These are phyloP conservation scores for Acanthamoeba triangularis DNA, from an alignment of 208 protist species.

Conservation along the genomic window DNA sequence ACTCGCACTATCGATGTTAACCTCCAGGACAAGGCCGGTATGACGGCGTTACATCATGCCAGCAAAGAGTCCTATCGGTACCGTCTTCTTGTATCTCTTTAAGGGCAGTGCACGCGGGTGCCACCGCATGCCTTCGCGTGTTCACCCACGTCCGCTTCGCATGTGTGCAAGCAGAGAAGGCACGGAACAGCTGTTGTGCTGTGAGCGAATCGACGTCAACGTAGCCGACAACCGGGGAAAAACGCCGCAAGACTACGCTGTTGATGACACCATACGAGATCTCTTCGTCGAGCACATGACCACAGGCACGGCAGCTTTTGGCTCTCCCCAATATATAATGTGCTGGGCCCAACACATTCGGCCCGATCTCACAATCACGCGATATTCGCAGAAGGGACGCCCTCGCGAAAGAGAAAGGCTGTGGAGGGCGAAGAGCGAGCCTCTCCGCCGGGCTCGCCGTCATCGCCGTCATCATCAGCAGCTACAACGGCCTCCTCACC, in stretches of 20 bases:
- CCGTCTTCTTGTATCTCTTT: not conserved
- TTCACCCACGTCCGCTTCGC: not conserved
- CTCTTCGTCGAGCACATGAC: constrained; percentile 10
- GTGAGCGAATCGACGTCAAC: not conserved
- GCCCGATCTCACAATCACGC: not conserved
- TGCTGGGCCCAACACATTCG: not conserved
- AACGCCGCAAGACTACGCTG: not conserved
- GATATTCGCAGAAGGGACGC: not conserved
- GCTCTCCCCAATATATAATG: not conserved
- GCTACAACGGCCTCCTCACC: not conserved
- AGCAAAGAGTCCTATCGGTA: not conserved
- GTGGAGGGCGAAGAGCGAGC: not conserved
- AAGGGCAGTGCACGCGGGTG: too few relatives aligned
- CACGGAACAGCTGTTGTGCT: not conserved
- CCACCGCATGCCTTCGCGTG: not conserved
- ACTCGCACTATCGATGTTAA: not conserved
- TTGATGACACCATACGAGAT: not conserved
- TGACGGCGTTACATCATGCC: not conserved
- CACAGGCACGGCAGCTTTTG: not conserved
- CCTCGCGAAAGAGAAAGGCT: not conserved
- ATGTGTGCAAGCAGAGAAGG: not conserved
- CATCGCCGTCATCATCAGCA: not conserved
- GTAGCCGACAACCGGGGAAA: not conserved
- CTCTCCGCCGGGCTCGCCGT: not conserved
- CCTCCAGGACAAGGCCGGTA: not conserved